phyloP scores from a whole-genome alignment of 83 land plant genomes.

The Isoetes engelmannii region DNA sequence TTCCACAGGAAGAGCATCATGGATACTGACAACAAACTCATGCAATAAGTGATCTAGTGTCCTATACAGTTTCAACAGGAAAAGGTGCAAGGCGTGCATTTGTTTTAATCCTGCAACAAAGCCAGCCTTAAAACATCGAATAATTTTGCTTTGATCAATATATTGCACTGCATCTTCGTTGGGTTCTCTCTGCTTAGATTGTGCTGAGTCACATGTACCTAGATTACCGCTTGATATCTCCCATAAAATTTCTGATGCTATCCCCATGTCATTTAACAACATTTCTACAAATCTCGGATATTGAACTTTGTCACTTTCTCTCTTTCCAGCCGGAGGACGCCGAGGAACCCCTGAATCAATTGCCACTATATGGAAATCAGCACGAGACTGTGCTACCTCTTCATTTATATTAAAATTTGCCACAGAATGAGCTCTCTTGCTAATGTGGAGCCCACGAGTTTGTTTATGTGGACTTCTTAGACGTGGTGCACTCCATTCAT shows the following conservation, averaged over 20 bases:
- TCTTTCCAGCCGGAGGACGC: constrained; percentile 86
- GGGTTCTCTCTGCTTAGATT: constrained; percentile 4
- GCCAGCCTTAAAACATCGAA: constrained; percentile 62
- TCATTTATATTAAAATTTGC: neutral
- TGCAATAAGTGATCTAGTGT: constrained; percentile 64
- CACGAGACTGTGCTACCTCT: constrained; percentile 1
- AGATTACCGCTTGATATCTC: constrained; percentile 67
- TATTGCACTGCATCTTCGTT: constrained; percentile 2
- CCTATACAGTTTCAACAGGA: constrained; percentile 44
- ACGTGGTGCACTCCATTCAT: neutral
- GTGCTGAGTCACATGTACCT: constrained; percentile 36
- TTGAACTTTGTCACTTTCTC: constrained; percentile 53
- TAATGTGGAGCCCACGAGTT: neutral
- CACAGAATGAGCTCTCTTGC: neutral
- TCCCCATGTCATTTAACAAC: constrained; percentile 55
- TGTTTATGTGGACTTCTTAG: constrained; percentile 1
- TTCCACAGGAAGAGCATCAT: constrained; percentile 1
- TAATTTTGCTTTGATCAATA: constrained; percentile 40
- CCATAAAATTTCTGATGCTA: constrained; percentile 51
- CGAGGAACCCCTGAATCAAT: constrained; percentile 98
- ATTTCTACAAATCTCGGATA: constrained; percentile 88
- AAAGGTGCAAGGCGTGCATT: constrained; percentile 65
- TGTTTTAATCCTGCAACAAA: constrained; percentile 65
- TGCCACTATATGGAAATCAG: constrained; percentile 50
- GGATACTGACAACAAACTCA: constrained; percentile 29